Evolutionary conservation across 148 eudicot species (phyloP).

Genomic region (Oxyria digyna): DNA sequence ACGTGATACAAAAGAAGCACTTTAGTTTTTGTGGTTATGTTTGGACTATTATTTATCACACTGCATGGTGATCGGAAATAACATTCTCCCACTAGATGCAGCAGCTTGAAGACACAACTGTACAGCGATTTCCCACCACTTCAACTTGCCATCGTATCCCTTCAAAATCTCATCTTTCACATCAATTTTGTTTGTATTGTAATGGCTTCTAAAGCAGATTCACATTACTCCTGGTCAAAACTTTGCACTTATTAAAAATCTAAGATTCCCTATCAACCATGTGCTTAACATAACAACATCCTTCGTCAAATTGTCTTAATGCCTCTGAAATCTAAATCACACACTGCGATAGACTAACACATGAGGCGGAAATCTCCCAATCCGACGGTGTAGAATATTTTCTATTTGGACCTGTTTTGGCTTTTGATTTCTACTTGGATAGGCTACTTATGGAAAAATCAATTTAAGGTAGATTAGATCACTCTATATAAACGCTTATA

Average conservation of each 20-base stretch:
- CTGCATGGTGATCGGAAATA: not conserved
- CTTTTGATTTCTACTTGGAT: too few relatives aligned
- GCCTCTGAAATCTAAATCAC: too few relatives aligned
- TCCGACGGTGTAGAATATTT: too few relatives aligned
- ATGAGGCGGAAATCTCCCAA: too few relatives aligned
- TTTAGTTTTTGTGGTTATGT: not conserved
- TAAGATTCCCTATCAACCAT: not conserved
- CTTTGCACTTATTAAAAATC: not conserved
- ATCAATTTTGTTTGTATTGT: not conserved
- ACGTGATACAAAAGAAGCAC: not conserved
- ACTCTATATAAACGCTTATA: too few relatives aligned
- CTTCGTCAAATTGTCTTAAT: not conserved
- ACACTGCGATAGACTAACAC: too few relatives aligned
- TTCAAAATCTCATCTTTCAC: conserved; percentile 1
- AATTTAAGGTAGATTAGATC: too few relatives aligned
- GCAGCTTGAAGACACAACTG: not conserved
- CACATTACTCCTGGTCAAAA: not conserved
- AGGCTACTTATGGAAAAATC: too few relatives aligned
- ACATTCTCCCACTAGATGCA: not conserved
- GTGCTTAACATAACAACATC: not conserved
- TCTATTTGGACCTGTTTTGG: too few relatives aligned
- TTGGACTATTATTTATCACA: not conserved
- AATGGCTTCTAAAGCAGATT: not conserved
- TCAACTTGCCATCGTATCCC: not conserved
- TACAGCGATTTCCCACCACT: not conserved